A percentile compares a stretch with the other conserved stretches of the same genome.
Conservation (phyloP, 768 basidiomycete genomes). For the Russula compacta region DNA sequence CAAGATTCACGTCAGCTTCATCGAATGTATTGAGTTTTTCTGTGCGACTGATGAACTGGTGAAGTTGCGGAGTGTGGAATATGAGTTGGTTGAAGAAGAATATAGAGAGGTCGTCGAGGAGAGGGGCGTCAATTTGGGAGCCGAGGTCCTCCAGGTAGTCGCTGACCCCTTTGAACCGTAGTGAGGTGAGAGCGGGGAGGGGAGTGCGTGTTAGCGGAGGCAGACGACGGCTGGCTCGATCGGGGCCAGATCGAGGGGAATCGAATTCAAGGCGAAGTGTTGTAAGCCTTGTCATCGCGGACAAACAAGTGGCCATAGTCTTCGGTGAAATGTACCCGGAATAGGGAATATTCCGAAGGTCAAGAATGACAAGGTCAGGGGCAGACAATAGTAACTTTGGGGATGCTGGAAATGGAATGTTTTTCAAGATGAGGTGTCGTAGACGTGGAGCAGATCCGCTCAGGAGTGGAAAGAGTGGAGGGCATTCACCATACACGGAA, state of each 20-base stretch:
- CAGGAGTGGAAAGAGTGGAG: background rate
- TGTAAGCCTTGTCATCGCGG: background rate
- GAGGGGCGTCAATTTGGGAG: background rate
- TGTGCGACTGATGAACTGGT: background rate
- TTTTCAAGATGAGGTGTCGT: background rate
- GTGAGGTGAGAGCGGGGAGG: background rate
- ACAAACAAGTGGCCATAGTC: background rate
- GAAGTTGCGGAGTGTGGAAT: background rate
- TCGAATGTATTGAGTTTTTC: background rate
- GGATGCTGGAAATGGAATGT: background rate
- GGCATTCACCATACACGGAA: background rate
- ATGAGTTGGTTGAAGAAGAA: background rate
- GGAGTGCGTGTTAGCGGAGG: background rate
- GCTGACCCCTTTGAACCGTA: background rate
- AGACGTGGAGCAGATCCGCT: background rate
- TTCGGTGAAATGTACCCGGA: background rate
- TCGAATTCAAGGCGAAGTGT: background rate
- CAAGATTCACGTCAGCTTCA: background rate
- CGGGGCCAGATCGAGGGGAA: background rate
- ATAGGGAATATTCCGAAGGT: background rate
- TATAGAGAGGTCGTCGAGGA: background rate
- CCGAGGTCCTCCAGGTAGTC: background rate
- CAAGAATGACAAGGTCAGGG: background rate
- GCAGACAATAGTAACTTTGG: background rate
- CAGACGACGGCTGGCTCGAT: background rate